Conservation (phyloP, 1,139 yeast genomes). For the Kodamaea sp. region DNA sequence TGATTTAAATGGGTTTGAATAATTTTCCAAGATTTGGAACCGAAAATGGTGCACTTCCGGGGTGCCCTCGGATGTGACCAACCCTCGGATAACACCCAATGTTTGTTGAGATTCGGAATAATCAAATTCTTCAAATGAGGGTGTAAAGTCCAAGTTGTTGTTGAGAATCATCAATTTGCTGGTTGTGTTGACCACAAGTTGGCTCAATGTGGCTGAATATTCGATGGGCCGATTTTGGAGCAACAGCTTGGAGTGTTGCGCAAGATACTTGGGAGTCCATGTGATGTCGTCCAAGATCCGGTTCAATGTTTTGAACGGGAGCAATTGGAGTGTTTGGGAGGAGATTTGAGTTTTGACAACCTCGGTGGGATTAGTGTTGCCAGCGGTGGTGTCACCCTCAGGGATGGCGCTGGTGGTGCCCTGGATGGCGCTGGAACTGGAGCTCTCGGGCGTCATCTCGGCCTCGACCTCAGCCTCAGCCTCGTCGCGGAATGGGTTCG, state of each 20-base stretch:
- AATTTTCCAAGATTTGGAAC: constrained; percentile 26
- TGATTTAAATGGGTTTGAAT: constrained; percentile 21
- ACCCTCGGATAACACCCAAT: constrained; percentile 32
- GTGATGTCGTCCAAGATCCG: constrained; percentile 63
- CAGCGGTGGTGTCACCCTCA: background rate
- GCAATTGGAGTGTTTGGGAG: constrained; percentile 1
- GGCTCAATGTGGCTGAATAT: constrained; percentile 31
- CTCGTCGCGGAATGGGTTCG: too few species aligned
- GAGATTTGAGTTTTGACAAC: background rate
- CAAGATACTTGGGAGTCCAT: constrained; percentile 34
- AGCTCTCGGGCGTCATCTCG: background rate
- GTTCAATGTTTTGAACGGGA: constrained; percentile 60
- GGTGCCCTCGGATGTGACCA: constrained; percentile 23
- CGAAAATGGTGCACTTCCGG: constrained; percentile 31
- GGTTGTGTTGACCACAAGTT: constrained; percentile 11
- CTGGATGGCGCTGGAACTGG: background rate
- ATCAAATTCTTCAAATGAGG: constrained; percentile 24
- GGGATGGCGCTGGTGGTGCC: background rate
- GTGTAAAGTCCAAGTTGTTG: constrained; percentile 30
- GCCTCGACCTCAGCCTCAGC: too few species aligned
- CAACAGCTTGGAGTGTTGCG: constrained; percentile 21
- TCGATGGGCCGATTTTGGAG: constrained; percentile 32
- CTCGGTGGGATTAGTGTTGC: background rate
- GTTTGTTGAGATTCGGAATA: constrained; percentile 19
- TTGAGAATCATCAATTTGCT: constrained; percentile 30